Conservation (phyloP, 495 filamentous ascomycete genomes). For the Penicillium parvum region DNA sequence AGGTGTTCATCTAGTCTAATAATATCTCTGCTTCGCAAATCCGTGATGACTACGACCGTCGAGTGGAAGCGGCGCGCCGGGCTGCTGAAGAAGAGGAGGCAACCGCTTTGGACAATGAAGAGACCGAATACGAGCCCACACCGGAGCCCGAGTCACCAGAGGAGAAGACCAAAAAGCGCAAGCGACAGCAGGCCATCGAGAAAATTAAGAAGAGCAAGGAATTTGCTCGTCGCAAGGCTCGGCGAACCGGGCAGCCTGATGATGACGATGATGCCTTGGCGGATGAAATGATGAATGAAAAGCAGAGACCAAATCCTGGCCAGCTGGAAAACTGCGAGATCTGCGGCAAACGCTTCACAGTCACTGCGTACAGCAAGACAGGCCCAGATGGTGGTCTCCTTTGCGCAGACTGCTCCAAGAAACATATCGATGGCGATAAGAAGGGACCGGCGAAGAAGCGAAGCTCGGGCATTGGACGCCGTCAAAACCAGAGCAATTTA, state of each 20-base stretch:
- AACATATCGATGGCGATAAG: constrained; percentile 58
- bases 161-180: constrained; percentile 55
- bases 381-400: constrained; percentile 78
- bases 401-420: constrained; percentile 80
- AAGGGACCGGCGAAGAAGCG: constrained; percentile 62
- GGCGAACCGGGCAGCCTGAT: constrained; percentile 42
- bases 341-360: constrained; percentile 87
- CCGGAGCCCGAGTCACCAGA: constrained; percentile 38
- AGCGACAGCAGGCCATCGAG: constrained; percentile 59
- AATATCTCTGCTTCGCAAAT: constrained; percentile 87
- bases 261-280: constrained; percentile 48
- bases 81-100: constrained; percentile 18
- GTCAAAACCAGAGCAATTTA: constrained; percentile 71
- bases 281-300: constrained; percentile 55
- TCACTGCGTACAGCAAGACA: constrained; percentile 84
- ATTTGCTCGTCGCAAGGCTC: constrained; percentile 55
- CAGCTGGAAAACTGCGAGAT: constrained; percentile 85
- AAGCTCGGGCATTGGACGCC: constrained; percentile 45
- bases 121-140: constrained; percentile 26
- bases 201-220: constrained; percentile 77
- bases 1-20: constrained; percentile 54
- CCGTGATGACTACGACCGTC: constrained; percentile 55
- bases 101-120: constrained; percentile 19
- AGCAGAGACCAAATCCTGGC: constrained; percentile 65
- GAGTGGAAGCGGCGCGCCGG: constrained; percentile 41